Base-by-base conservation (phyloP, 129 eudicot species). In the Glebionis coronaria region DNA sequence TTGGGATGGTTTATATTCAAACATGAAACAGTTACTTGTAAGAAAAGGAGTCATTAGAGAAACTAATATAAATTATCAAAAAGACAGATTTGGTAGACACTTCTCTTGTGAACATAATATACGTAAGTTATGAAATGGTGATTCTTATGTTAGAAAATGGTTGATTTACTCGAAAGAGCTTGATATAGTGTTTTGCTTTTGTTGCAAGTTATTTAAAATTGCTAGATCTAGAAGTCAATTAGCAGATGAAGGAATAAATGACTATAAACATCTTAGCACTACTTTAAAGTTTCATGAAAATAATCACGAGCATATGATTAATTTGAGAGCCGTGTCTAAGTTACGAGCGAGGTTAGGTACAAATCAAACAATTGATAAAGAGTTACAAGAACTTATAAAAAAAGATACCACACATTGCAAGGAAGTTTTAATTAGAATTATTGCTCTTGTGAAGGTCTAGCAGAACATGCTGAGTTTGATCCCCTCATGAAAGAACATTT, bases 281-380 rank as follows among this genome's bases (percentile, higher is more conserved):
- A 51, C 25, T 13, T 56, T 56, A 56, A 4, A 65, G 10, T 20
- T 19, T 0, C 71, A 61, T 53, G 71, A 76, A n/a, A 60, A 27
- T 46, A 76, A 71, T 23, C 0, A 0, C 3, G 71, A 60, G 5
- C 75, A 62, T 44, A 20, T 76, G 21, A 38, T 5, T 69, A 35
- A 69, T 21, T 50, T 69, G 35, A 50, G 45, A 45, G 21, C 9
- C 11, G 69, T 69, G 73, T 16, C 4, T 63, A 77, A 75, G 4
- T 50, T 69, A 23, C 58, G 29, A 35, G 3, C 29, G 5, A 69
- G 70, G 21, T 28, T 80, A 1, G 3, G 29, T 3, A 75, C 42
- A 7, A 57, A 75, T 45, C 25, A 63, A 75, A 70, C 67, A 16
- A 21, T 57, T 64, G 70, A 75, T 25, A 70, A 70, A 65, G 59